Evolutionary conservation across 2,329 filamentous ascomycete genomes (phyloP), one percentile per base, ranked within the genome.

Genomic region (Trichophaea hybrida): DNA sequence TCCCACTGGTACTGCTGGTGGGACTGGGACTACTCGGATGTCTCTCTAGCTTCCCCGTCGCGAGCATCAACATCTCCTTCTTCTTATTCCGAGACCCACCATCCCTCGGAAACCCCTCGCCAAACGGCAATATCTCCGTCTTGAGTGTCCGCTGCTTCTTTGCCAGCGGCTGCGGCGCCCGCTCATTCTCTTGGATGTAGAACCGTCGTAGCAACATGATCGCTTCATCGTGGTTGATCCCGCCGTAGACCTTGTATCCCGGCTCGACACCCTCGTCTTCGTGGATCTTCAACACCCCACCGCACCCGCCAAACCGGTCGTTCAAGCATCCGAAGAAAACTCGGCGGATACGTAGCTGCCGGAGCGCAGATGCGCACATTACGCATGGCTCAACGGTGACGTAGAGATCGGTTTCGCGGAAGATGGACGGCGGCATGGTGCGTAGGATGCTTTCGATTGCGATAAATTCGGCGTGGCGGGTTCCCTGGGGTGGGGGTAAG

Each of bases 341-440:
- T 66, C 85, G 85, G 63, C 85, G 81, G 72, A 98, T 89, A 12
- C 83, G 81, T 65, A 94, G 84, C 73, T 98, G 94, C 55, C 89
- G 82, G 55, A 98, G 78, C 57, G 94, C 82, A 5, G 89, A 94
- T 10, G 93, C 93, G 71, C 93, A 98, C 93, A 98, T 98, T 74
- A 98, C 88, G 72, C 93, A 98, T 4, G 93, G 93, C 74, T 98
- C 94, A 57, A 98, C 91, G 0, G 93, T 98, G 53, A 98, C 93
- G 72, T 98, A 98, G 55, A 98, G 80, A 69, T 85, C 82, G 7
- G 83, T 85, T 65, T 90, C 80, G 43, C 76, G 76, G 66, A 97
- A 77, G 64, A 91, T 80, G 10, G 78, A 78, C 37, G 81, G 78
- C 57, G 84, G 78, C 65, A 93, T 79, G 56, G 77, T 78, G 24